These are phyloP conservation scores for Phanerodontia chrysosporium DNA, from an alignment of 768 basidiomycete genomes.

Conservation along the genomic window DNA sequence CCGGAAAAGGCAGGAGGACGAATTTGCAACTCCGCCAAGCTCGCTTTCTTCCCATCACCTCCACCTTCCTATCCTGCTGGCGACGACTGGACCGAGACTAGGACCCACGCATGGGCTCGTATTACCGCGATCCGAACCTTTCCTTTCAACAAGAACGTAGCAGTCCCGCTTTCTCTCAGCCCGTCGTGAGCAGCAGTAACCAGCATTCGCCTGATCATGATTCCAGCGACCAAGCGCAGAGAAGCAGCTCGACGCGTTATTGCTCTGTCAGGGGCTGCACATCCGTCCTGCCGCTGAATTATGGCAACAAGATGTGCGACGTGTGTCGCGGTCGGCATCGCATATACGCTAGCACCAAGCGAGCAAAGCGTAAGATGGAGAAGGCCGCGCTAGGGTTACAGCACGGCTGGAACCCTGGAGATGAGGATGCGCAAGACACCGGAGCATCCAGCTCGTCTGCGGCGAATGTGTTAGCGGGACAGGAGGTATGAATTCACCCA, in stretches of 20 bases:
- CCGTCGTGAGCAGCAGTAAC: background rate
- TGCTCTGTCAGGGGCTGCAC: slow-evolving; percentile 47
- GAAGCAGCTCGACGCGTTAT: background rate
- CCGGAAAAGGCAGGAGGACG: background rate
- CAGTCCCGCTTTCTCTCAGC: background rate
- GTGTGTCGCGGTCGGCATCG: slow-evolving; percentile 47
- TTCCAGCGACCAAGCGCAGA: background rate
- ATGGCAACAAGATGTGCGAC: slow-evolving; percentile 49
- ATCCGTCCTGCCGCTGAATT: slow-evolving; percentile 25
- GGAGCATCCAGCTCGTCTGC: slow-evolving; percentile 8
- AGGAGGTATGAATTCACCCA: background rate
- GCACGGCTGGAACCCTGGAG: slow-evolving; percentile 22
- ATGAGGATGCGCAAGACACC: slow-evolving; percentile 7
- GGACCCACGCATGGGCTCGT: slow-evolving; percentile 8
- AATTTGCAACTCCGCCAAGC: background rate
- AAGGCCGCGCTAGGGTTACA: slow-evolving; percentile 33
- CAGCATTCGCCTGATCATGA: background rate
- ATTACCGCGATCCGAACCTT: background rate
- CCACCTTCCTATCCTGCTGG: background rate
- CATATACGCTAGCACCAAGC: slow-evolving; percentile 47
- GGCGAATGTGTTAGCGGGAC: background rate
- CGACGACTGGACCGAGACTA: slow-evolving; percentile 5
- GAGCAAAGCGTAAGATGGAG: slow-evolving; percentile 46
- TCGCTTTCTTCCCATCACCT: background rate
- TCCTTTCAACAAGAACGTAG: background rate